Percentiles rank a stretch among this genome's conserved stretches.
Conservation (phyloP, 257 asterid genomes). For the Datura wrightii region DNA sequence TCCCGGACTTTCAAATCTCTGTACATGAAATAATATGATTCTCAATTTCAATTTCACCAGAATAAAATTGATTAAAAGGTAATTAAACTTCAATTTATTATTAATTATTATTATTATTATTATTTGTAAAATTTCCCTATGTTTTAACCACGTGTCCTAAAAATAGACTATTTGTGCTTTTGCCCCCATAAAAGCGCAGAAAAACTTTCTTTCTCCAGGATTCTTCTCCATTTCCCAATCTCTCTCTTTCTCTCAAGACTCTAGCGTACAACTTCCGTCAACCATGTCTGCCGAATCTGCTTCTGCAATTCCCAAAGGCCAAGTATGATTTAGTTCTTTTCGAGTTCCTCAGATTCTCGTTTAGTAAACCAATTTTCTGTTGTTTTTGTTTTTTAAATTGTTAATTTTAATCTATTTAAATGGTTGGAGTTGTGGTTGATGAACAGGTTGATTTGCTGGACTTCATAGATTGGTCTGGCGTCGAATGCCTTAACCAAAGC, state of each 20-base stretch:
- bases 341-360: not conserved
- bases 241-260: not conserved
- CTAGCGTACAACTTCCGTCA: constrained; percentile 28
- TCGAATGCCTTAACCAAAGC: constrained; percentile 82
- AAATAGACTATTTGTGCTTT: not conserved
- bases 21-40: no score
- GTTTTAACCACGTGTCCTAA: not conserved
- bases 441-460: constrained; percentile 75
- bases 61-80: not conserved
- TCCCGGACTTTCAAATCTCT: not conserved
- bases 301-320: constrained; percentile 56
- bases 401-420: not conserved
- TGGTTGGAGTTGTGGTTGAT: constrained; percentile 10
- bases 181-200: not conserved
- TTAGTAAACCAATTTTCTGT: not conserved
- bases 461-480: constrained; percentile 80
- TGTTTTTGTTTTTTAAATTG: not conserved
- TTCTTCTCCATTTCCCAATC: not conserved
- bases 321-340: constrained; percentile 43
- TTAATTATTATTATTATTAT: no score
- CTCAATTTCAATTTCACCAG: not conserved
- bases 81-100: not conserved
- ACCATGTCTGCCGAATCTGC: constrained; percentile 77
- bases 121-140: not conserved
- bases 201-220: not conserved